Conservation (phyloP, 768 basidiomycete genomes). For the Obba rivulosa region DNA sequence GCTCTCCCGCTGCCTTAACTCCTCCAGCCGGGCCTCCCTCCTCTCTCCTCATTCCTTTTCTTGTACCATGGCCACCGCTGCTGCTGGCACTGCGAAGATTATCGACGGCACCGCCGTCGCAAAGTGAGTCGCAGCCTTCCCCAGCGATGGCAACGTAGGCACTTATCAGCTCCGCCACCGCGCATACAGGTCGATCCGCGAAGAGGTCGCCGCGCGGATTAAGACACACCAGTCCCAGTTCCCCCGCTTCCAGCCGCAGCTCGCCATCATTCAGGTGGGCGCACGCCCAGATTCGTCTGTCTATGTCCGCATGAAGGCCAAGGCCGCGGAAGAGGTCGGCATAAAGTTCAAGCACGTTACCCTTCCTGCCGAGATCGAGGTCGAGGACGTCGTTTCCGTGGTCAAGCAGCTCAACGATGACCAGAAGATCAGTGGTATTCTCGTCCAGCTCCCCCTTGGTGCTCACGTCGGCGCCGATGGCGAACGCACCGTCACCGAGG, state of each 20-base stretch:
- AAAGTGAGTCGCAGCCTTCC: conserved; percentile 48
- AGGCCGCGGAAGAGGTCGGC: conserved; percentile 92
- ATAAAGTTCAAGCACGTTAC: conserved; percentile 80
- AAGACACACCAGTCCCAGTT: conserved; percentile 53
- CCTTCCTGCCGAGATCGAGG: conserved; percentile 60
- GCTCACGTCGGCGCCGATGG: conserved; percentile 75
- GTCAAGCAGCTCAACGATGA: conserved; percentile 85
- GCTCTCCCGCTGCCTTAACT: conserved; percentile 7
- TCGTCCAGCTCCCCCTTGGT: conserved; percentile 94
- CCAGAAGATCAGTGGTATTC: conserved; percentile 75
- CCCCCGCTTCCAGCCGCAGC: conserved; percentile 87
- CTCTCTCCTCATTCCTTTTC: conserved; percentile 16
- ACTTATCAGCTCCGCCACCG: conserved; percentile 1
- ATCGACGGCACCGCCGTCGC: conserved; percentile 86
- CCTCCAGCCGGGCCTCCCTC: conserved; percentile 1
- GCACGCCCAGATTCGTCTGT: conserved; percentile 83
- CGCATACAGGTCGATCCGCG: conserved; percentile 68
- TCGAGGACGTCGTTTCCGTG: conserved; percentile 68
- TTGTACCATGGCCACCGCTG: conserved; percentile 22
- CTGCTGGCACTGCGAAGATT: conserved; percentile 35
- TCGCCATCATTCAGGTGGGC: conserved; percentile 93
- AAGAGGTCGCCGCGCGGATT: conserved; percentile 69
- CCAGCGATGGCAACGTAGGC: background rate
- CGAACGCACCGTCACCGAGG: conserved; percentile 91
- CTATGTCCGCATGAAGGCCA: conserved; percentile 97